Conservation (phyloP, 345 rosid species). For the Populus simonii region DNA sequence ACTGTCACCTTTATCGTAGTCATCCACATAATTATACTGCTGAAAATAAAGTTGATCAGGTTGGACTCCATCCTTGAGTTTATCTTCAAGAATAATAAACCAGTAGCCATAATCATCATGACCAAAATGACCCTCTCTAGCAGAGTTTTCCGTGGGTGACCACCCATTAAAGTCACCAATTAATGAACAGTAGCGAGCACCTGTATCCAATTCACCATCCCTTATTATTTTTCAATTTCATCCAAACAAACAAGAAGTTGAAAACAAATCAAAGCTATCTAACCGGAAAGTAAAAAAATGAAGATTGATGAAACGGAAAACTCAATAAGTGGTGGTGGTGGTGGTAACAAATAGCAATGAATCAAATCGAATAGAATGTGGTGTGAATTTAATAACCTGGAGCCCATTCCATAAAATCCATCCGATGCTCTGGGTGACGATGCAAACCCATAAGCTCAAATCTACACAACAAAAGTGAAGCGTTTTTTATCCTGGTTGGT, state of each 20-base stretch:
- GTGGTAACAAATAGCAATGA: background rate
- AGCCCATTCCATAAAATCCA: constrained; percentile 95
- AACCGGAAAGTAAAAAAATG: no score
- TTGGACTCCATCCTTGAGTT: constrained; percentile 73
- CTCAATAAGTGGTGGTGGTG: no score
- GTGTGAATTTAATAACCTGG: constrained; percentile 57
- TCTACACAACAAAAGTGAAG: constrained; percentile 26
- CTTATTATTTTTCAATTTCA: no score
- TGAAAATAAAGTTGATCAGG: constrained; percentile 93
- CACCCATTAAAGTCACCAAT: constrained; percentile 89
- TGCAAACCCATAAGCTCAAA: constrained; percentile 81
- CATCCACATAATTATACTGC: constrained; percentile 82
- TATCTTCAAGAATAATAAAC: constrained; percentile 89
- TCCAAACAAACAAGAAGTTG: no score
- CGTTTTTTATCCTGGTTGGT: background rate
- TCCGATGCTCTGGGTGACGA: constrained; percentile 84
- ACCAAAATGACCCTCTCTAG: constrained; percentile 82
- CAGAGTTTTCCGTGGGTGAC: constrained; percentile 82
- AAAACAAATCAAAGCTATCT: no score
- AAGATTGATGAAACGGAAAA: no score
- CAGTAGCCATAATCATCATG: constrained; percentile 95
- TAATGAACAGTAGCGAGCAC: constrained; percentile 91
- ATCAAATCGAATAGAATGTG: constrained; percentile 5
- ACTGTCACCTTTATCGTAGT: constrained; percentile 89
- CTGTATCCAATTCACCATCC: constrained; percentile 31